These are phyloP conservation scores for Kodamaea jinghongensis DNA, from an alignment of 805 yeast genomes.

Conservation along the genomic window DNA sequence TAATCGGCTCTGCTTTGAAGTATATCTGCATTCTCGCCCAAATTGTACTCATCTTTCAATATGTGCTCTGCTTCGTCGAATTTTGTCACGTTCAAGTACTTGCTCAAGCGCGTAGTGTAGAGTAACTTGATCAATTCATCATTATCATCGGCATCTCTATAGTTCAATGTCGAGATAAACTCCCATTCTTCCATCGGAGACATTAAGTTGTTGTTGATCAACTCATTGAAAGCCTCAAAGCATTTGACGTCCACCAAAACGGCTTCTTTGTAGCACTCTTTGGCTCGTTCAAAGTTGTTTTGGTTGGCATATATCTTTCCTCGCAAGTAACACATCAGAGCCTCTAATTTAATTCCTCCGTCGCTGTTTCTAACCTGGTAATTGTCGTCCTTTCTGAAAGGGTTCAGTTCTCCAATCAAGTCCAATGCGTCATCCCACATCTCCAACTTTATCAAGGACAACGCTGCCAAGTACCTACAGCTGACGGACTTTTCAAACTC, in stretches of 20 bases:
- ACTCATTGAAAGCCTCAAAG: constrained; percentile 85
- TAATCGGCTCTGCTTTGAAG: constrained; percentile 66
- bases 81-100: constrained; percentile 57
- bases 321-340: constrained; percentile 80
- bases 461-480: constrained; percentile 78
- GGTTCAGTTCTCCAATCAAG: constrained; percentile 77
- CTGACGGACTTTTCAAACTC: constrained; percentile 61
- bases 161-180: constrained; percentile 59
- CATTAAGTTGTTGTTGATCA: constrained; percentile 67
- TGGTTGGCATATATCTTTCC: constrained; percentile 82
- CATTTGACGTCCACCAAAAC: constrained; percentile 85
- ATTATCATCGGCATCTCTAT: constrained; percentile 73
- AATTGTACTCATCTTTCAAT: constrained; percentile 67
- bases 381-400: constrained; percentile 50
- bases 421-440: constrained; percentile 88
- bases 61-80: constrained; percentile 65
- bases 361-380: constrained; percentile 52
- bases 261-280: constrained; percentile 84
- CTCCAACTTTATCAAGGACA: constrained; percentile 68
- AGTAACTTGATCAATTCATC: constrained; percentile 74
- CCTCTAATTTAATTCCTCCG: constrained; percentile 84
- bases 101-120: constrained; percentile 74
- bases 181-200: constrained; percentile 89
- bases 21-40: constrained; percentile 69
- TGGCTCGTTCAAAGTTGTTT: constrained; percentile 82